Evolutionary conservation across 164 flowering plant species (phyloP).

Genomic region (Protea cynaroides): DNA sequence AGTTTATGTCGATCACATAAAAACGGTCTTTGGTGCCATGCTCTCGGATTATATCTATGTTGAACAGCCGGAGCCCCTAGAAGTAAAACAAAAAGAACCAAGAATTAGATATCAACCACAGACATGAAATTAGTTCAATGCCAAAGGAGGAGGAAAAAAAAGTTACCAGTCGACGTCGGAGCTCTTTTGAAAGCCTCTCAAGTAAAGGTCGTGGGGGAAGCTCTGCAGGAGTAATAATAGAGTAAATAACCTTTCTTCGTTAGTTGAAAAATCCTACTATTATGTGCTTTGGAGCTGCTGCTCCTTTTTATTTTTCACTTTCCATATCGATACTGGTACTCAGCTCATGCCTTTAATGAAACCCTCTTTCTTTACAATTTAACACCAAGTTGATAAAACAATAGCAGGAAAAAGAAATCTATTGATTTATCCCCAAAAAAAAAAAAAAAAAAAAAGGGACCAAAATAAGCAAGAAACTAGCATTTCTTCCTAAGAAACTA

Average conservation of each 20-base stretch:
- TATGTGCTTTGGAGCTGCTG: no score
- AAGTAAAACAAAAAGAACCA: constrained; percentile 1
- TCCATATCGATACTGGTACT: no score
- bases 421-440: no score
- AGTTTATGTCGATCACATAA: constrained; percentile 93
- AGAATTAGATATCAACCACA: not conserved
- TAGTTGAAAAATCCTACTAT: no score
- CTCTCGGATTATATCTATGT: constrained; percentile 83
- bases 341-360: no score
- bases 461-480: no score
- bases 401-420: no score
- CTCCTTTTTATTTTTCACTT: no score
- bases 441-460: no score
- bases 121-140: not conserved
- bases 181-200: constrained; percentile 80
- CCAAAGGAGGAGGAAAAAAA: not conserved
- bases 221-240: constrained; percentile 41
- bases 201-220: constrained; percentile 90
- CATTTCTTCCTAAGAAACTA: no score
- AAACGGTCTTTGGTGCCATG: constrained; percentile 60
- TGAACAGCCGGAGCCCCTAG: constrained; percentile 88
- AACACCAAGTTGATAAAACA: no score
- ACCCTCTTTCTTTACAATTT: no score
- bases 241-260: not conserved
- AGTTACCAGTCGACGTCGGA: constrained; percentile 72